Evolutionary conservation across 78 protist species (phyloP), one percentile per base, ranked within the genome.

Genomic region (Thecamonas trahens): DNA sequence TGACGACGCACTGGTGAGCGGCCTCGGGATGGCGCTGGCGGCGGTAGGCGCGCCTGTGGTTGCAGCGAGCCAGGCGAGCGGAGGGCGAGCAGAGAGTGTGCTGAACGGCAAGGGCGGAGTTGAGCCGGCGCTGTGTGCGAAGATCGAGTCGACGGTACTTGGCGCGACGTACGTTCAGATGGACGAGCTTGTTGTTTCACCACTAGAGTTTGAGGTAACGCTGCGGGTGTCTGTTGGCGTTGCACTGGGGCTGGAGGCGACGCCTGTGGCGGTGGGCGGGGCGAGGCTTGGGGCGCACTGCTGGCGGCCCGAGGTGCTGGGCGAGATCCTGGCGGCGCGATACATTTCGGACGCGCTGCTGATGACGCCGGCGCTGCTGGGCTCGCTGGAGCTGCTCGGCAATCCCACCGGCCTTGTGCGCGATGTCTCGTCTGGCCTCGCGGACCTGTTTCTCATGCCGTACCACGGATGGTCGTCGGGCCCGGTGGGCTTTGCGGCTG

Each of bases 331-430:
- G 18, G 64, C 45, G 24, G n/a, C 49, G 29, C 20, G 17, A 24
- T 59, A 59, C 45, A 29, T 5, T 17, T 13, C 13, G 5, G 45
- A 59, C 34, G 29, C 15, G 20, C 18, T 59, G 18, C 11, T 37
- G 34, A 6, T 42, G 31, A 45, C 64, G 49, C 64, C 64, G 7
- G 0, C 64, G n/a, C 49, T 59, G 9, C 11, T 59, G 13, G 64
- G 64, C 64, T 59, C 64, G 11, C 64, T 59, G 26, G 31, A 59
- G 64, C 29, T 59, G 28, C 47, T 59, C 24, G 64, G 64, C 20
- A 59, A 59, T 29, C 47, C 45, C 11, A 59, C 64, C 4, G 64
- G 49, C 40, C 47, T 59, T 8, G 2, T 59, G 13, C 45, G 34
- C 14, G 3, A 5, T 29, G 29, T 59, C 3, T 0, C 31, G 32